A percentile compares a stretch with the other conserved stretches of the same genome.
These are phyloP conservation scores for Metschnikowia dekortorum DNA, from an alignment of 805 yeast genomes.

Conservation along the genomic window DNA sequence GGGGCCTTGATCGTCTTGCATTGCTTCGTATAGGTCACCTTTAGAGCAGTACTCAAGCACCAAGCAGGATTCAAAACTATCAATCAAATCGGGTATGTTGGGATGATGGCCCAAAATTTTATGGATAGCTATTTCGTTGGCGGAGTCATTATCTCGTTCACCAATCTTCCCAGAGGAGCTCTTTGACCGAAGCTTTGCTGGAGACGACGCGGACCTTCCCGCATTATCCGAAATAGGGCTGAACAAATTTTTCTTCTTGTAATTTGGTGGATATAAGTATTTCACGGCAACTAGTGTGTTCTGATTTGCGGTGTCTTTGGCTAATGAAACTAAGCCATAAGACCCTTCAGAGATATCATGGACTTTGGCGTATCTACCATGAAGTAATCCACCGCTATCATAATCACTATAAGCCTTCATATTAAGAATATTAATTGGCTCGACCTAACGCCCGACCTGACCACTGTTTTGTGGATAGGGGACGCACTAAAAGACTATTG, in stretches of 20 bases:
- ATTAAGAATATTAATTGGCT: neutral
- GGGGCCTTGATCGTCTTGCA: conserved; percentile 63
- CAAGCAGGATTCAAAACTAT: conserved; percentile 49
- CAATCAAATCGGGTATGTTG: conserved; percentile 44
- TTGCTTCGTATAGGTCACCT: conserved; percentile 83
- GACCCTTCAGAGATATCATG: conserved; percentile 87
- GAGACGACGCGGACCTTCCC: conserved; percentile 31
- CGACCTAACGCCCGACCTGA: neutral
- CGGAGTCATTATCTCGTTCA: conserved; percentile 47
- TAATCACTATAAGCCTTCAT: conserved; percentile 41
- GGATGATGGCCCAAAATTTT: conserved; percentile 51
- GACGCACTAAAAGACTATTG: neutral
- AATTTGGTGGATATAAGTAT: conserved; percentile 63
- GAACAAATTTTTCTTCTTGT: conserved; percentile 23
- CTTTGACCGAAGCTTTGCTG: conserved; percentile 29
- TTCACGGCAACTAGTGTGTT: conserved; percentile 74
- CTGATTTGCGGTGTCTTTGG: conserved; percentile 55
- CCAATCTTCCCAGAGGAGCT: conserved; percentile 7
- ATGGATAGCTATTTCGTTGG: conserved; percentile 65
- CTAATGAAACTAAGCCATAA: conserved; percentile 86
- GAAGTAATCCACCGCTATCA: conserved; percentile 44
- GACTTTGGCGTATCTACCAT: conserved; percentile 61
- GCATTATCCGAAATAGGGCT: conserved; percentile 14
- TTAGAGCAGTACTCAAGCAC: conserved; percentile 78
- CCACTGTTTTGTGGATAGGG: neutral